phyloP scores from a whole-genome alignment of 345 rosid species.

The Eucalyptus pauciflora region DNA sequence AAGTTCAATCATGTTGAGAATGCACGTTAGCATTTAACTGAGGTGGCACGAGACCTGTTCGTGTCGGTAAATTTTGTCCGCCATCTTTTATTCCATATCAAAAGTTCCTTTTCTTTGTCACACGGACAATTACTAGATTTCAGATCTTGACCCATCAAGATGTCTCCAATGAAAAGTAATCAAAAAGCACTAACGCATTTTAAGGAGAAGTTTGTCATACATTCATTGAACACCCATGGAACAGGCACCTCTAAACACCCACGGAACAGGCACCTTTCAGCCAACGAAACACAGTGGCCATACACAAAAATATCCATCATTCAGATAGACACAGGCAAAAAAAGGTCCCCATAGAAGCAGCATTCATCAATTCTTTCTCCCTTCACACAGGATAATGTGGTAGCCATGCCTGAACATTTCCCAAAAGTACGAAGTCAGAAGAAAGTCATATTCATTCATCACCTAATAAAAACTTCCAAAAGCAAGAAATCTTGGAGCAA shows the following conservation, averaged over 20 bases:
- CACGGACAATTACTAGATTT: neutral
- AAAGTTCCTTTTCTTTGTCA: neutral
- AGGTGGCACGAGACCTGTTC: neutral
- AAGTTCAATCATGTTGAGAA: neutral
- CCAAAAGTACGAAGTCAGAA: neutral
- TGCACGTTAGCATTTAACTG: neutral
- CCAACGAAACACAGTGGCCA: neutral
- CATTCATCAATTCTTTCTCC: slow-evolving; percentile 69
- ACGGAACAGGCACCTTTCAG: neutral
- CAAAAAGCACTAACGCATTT: neutral
- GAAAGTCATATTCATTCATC: neutral
- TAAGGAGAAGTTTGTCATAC: neutral
- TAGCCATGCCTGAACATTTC: slow-evolving; percentile 66
- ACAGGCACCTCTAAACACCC: neutral
- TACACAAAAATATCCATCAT: neutral
- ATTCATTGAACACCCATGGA: neutral
- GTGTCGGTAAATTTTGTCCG: neutral
- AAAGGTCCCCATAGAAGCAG: neutral
- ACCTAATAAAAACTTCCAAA: neutral
- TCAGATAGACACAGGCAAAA: neutral
- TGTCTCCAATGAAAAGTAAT: neutral
- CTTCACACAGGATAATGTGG: slow-evolving; percentile 73
- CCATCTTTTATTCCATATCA: neutral
- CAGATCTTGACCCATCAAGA: neutral
- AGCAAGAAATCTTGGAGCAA: neutral